Evolutionary conservation across 176 grass and related monocot genomes (phyloP).

Genomic region (Ampelocalamus luodianensis): DNA sequence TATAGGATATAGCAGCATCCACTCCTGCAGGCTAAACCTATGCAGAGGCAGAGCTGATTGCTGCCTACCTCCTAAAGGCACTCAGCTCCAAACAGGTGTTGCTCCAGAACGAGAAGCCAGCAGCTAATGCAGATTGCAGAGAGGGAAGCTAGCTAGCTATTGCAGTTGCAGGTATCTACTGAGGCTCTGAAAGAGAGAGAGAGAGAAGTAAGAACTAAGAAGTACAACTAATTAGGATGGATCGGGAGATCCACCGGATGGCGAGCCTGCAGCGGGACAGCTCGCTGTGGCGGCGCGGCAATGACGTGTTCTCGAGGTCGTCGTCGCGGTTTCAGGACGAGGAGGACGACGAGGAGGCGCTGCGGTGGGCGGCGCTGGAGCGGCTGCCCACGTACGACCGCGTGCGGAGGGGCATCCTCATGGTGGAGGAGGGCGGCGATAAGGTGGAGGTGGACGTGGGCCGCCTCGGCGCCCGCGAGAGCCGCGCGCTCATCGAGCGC

Average conservation of each 20-base stretch:
- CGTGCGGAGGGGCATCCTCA: slow-evolving; percentile 61
- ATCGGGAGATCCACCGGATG: slow-evolving; percentile 56
- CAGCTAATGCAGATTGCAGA: neutral
- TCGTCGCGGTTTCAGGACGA: slow-evolving; percentile 66
- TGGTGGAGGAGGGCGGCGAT: slow-evolving; percentile 35
- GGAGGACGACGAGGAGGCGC: slow-evolving; percentile 91
- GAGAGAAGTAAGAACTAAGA: too few species aligned
- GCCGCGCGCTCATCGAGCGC: slow-evolving; percentile 64
- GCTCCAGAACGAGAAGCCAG: neutral
- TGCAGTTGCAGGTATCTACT: neutral
- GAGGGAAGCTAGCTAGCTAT: neutral
- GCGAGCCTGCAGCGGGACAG: slow-evolving; percentile 56
- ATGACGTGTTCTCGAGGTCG: slow-evolving; percentile 72
- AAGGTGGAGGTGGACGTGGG: slow-evolving; percentile 64
- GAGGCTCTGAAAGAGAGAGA: neutral
- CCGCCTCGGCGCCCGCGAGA: slow-evolving; percentile 54
- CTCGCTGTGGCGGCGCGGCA: slow-evolving; percentile 62
- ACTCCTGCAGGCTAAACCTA: neutral
- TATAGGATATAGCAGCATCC: neutral
- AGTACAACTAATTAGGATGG: neutral
- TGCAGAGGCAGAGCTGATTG: neutral
- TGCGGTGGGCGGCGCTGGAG: slow-evolving; percentile 96
- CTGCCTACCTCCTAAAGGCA: neutral
- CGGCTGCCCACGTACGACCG: slow-evolving; percentile 78
- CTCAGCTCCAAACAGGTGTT: neutral